These are phyloP conservation scores for Penicillium corylophilum DNA, from an alignment of 2,329 filamentous ascomycete species.

Conservation along the genomic window DNA sequence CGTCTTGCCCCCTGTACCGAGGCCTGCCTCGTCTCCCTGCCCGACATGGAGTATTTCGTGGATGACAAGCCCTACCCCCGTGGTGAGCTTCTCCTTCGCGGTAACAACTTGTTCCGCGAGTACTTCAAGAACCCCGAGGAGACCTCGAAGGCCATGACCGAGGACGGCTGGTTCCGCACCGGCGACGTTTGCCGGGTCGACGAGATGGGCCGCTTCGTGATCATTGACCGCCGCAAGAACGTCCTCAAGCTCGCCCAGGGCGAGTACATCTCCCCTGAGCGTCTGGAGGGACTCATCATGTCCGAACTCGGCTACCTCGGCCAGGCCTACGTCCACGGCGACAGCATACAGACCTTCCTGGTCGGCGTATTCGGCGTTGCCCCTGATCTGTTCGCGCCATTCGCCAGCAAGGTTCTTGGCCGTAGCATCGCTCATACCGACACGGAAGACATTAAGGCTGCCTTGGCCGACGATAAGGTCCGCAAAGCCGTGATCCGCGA, in stretches of 20 bases:
- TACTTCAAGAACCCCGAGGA: constrained; percentile 91
- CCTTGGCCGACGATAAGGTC: constrained; percentile 68
- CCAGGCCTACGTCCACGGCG: constrained; percentile 87
- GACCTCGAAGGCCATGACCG: constrained; percentile 75
- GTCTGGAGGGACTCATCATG: constrained; percentile 91
- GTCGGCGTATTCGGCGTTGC: constrained; percentile 88
- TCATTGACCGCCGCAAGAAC: constrained; percentile 97
- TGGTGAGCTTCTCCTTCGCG: constrained; percentile 82
- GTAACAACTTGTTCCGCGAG: constrained; percentile 75
- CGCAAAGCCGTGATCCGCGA: constrained; percentile 73
- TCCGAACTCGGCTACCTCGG: constrained; percentile 75
- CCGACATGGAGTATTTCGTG: constrained; percentile 89
- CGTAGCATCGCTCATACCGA: constrained; percentile 65
- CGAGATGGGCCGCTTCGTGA: constrained; percentile 79
- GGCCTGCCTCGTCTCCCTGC: constrained; percentile 78
- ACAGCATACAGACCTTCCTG: constrained; percentile 74
- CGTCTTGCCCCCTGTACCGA: constrained; percentile 67
- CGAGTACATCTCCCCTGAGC: constrained; percentile 96
- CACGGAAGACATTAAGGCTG: constrained; percentile 63
- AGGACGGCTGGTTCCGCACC: constrained; percentile 95
- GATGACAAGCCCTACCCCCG: constrained; percentile 87
- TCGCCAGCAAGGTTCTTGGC: constrained; percentile 73
- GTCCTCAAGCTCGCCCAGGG: constrained; percentile 97
- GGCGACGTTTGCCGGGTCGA: constrained; percentile 90
- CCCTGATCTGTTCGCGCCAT: constrained; percentile 77